Evolutionary conservation across 1,284 basidiomycete species (phyloP).

Genomic region (Austroboletus niveus): DNA sequence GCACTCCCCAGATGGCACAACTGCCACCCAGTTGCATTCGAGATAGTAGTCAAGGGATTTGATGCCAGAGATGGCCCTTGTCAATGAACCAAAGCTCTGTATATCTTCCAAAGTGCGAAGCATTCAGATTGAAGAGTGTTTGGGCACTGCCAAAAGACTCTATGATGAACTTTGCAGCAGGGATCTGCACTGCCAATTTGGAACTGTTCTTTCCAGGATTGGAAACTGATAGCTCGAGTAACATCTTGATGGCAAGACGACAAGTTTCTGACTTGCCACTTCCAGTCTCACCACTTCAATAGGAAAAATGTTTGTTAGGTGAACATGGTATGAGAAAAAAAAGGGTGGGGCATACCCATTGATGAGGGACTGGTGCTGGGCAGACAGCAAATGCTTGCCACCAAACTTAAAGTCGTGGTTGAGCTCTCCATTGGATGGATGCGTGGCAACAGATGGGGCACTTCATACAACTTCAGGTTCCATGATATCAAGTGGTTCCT

Average conservation of each 20-base stretch:
- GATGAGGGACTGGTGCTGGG: too few species aligned
- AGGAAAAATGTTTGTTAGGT: too few species aligned
- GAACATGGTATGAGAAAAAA: too few species aligned
- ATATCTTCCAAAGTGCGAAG: slow-evolving; percentile 90
- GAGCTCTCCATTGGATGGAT: slow-evolving; percentile 59
- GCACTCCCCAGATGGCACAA: slow-evolving; percentile 81
- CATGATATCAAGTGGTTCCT: slow-evolving; percentile 26
- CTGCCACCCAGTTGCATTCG: slow-evolving; percentile 82
- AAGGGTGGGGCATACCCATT: too few species aligned
- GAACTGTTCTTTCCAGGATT: slow-evolving; percentile 93
- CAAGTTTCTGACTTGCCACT: too few species aligned
- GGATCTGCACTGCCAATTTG: slow-evolving; percentile 82
- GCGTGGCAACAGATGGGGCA: slow-evolving; percentile 41
- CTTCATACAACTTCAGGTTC: slow-evolving; percentile 26
- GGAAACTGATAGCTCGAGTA: slow-evolving; percentile 86
- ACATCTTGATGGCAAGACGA: slow-evolving; percentile 83
- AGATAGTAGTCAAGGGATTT: slow-evolving; percentile 52
- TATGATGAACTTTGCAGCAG: slow-evolving; percentile 92
- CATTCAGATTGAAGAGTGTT: slow-evolving; percentile 88
- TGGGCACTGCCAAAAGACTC: slow-evolving; percentile 91
- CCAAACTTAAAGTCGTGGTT: slow-evolving; percentile 74
- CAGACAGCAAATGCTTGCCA: slow-evolving; percentile 41
- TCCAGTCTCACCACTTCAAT: too few species aligned
- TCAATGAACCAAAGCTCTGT: slow-evolving; percentile 94
- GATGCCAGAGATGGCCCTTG: slow-evolving; percentile 50